Conservation (phyloP, 2,329 filamentous ascomycete genomes). For the Botryotinia calthae region DNA sequence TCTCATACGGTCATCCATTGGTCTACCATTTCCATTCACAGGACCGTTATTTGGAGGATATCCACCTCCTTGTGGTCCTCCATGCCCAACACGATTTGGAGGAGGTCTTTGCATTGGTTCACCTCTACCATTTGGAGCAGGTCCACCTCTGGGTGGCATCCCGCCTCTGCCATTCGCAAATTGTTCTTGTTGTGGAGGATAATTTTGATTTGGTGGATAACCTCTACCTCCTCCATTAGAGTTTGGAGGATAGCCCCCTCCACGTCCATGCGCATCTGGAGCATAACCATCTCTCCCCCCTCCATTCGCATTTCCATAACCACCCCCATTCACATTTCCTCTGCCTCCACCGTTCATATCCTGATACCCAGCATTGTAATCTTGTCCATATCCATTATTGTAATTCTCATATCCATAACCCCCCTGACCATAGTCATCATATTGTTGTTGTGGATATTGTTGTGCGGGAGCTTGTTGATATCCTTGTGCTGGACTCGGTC, state of each 20-base stretch:
- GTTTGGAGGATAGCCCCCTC: constrained; percentile 24
- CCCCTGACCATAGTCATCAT: constrained; percentile 36
- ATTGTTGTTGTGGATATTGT: constrained; percentile 66
- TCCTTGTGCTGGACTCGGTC: constrained; percentile 33
- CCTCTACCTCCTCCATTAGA: constrained; percentile 22
- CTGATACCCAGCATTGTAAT: constrained; percentile 35
- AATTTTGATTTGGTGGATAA: constrained; percentile 34
- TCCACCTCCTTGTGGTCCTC: constrained; percentile 32
- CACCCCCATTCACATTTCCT: constrained; percentile 25
- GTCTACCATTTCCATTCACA: constrained; percentile 26
- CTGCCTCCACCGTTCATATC: constrained; percentile 33
- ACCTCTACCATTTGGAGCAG: constrained; percentile 28
- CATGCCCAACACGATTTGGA: constrained; percentile 31
- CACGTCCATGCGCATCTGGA: constrained; percentile 34
- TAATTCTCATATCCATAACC: constrained; percentile 36
- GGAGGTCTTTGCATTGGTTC: constrained; percentile 34
- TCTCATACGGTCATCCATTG: constrained; percentile 22
- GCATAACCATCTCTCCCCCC: constrained; percentile 28
- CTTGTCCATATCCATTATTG: constrained; percentile 31
- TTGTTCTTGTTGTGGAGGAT: constrained; percentile 36
- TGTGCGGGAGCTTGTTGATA: constrained; percentile 33
- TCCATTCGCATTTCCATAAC: constrained; percentile 27
- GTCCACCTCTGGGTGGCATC: constrained; percentile 26
- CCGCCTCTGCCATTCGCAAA: constrained; percentile 33
- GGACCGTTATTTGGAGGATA: constrained; percentile 24